Conservation (phyloP, 192 early-diverging fungal species). For the Martensiomyces pterosporus region DNA sequence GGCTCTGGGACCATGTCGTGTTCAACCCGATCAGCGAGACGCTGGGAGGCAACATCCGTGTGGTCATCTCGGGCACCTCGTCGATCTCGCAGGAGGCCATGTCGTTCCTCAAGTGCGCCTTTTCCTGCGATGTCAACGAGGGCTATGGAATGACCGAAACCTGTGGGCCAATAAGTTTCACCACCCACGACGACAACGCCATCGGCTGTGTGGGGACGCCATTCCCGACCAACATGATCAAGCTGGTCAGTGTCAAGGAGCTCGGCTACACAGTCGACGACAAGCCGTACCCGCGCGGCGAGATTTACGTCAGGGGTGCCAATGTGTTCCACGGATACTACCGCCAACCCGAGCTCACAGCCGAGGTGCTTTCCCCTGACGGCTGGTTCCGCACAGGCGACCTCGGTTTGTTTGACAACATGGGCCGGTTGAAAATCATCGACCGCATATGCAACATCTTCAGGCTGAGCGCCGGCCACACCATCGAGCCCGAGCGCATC, state of each 20-base stretch:
- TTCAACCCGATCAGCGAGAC: constrained; percentile 65
- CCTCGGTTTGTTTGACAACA: constrained; percentile 82
- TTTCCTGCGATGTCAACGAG: constrained; percentile 74
- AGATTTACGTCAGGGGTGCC: constrained; percentile 81
- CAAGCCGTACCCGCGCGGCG: constrained; percentile 81
- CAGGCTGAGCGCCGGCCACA: constrained; percentile 83
- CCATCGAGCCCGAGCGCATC: constrained; percentile 91
- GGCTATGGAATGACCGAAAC: constrained; percentile 94
- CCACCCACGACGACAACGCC: constrained; percentile 55
- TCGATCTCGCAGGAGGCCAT: constrained; percentile 80
- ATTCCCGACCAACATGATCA: constrained; percentile 69
- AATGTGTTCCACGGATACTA: constrained; percentile 81
- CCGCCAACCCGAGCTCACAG: constrained; percentile 74
- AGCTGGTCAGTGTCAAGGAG: constrained; percentile 85
- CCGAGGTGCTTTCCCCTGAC: constrained; percentile 71
- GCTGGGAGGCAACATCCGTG: constrained; percentile 74
- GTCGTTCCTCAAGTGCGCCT: constrained; percentile 80
- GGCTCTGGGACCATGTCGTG: constrained; percentile 85
- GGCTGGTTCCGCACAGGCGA: constrained; percentile 93
- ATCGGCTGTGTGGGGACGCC: constrained; percentile 75
- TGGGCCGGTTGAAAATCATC: constrained; percentile 82
- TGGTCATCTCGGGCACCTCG: constrained; percentile 80
- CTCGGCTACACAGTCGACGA: constrained; percentile 81
- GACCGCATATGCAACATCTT: constrained; percentile 96
- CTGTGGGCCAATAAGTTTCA: constrained; percentile 53